Evolutionary conservation across 495 filamentous ascomycete species (phyloP).

Genomic region (Endocarpon pusillum): DNA sequence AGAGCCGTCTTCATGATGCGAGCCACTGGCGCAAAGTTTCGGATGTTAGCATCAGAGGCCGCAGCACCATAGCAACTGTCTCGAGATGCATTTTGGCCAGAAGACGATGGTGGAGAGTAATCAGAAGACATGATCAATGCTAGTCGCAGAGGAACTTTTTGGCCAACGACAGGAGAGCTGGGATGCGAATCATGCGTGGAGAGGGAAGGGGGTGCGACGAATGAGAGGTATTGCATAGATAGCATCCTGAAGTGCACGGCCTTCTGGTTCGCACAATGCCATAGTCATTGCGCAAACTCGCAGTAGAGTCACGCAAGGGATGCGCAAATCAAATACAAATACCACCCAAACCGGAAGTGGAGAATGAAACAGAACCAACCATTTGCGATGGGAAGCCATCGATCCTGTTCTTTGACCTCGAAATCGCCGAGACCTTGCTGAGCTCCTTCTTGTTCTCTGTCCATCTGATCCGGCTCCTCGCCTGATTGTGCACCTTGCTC

Average conservation of each 20-base stretch:
- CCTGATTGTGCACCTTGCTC: constrained; percentile 86
- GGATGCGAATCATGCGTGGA: constrained; percentile 2
- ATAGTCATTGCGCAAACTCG: constrained; percentile 1
- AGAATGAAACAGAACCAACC: constrained; percentile 58
- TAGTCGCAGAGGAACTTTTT: too few relatives aligned
- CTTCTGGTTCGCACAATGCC: constrained; percentile 1
- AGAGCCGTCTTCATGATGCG: constrained; percentile 97
- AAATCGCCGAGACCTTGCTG: constrained; percentile 64
- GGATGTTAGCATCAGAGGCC: constrained; percentile 69
- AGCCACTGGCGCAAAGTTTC: constrained; percentile 81
- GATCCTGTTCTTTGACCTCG: constrained; percentile 98
- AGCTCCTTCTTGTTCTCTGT: constrained; percentile 46
- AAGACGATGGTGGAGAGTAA: constrained; percentile 1
- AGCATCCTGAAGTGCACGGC: too few relatives aligned
- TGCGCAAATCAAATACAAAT: constrained; percentile 40
- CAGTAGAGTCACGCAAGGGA: constrained; percentile 33
- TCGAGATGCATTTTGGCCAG: too few relatives aligned
- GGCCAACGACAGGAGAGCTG: too few relatives aligned
- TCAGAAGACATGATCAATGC: constrained; percentile 1
- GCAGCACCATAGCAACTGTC: too few relatives aligned
- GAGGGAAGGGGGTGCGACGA: constrained; percentile 3
- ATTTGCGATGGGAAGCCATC: constrained; percentile 99
- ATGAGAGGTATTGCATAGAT: constrained; percentile 1
- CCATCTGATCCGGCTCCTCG: constrained; percentile 66
- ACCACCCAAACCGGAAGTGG: constrained; percentile 28